Base-by-base conservation (phyloP, 768 basidiomycete species). In the Lepiota venenata region DNA sequence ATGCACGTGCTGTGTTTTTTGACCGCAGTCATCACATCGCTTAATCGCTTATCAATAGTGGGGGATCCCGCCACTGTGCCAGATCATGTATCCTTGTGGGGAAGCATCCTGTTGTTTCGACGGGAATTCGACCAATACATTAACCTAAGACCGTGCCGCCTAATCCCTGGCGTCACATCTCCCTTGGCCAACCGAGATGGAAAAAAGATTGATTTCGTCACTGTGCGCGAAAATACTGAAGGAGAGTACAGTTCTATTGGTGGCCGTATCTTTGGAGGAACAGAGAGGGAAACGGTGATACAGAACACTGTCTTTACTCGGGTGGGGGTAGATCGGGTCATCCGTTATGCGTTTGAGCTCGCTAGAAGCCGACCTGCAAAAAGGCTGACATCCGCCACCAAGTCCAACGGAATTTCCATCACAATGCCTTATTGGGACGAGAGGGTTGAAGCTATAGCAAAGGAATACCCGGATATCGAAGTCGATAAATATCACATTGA, bases 31-130 rank as follows among this genome's bases (percentile, higher is more conserved):
- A n/a, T n/a, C n/a, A n/a, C 47, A 48, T 50, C 56, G 42, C 29
- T 56, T 51, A 65, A 65, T 50, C 11, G 35, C 41, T 57, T 46
- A 38, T 48, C 36, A 32, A 37, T 50, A 71, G 78, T 79, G 46
- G 78, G 76, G 2, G 74, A 75, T 63, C 77, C 76, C 15, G 69
- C 74, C 27, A 69, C 62, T 5, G 77, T 81, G 2, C 79, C 80
- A 18, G 81, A 83, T 66, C 80, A 83, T 56, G 75, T 83, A 56
- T 80, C 79, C 11, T 66, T 83, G 27, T 83, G 80, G 80, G 77
- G 74, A 18, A 72, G 79, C 16, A 63, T 77, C 25, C 67, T 80
- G 3, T 67, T 77, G 15, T 81, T 83, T 62, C 73, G 80, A 47
- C 76, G 78, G 44, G 74, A 74, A 16, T 75, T 79, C 40, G 75